phyloP scores from a whole-genome alignment of 139 green algal species.

The Closterium sp. region DNA sequence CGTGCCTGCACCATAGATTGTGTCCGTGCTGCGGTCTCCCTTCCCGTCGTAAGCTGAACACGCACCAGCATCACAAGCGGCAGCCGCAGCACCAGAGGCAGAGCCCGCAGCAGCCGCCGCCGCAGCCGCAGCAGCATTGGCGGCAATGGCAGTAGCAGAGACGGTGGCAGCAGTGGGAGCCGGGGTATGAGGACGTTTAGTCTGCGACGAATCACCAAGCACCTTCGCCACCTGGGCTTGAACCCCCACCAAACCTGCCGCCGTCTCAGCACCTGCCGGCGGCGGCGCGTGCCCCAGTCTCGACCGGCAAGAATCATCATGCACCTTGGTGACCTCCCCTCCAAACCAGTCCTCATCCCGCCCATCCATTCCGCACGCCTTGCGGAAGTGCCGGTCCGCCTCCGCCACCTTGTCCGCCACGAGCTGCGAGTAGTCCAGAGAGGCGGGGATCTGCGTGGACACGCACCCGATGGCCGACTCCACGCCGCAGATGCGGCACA shows the following conservation, averaged over 20 bases:
- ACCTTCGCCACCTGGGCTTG: too few species aligned
- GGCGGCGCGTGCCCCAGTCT: not conserved
- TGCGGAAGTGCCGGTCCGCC: not conserved
- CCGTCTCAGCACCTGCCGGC: not conserved
- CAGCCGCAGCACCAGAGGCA: not conserved
- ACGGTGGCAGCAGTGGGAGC: not conserved
- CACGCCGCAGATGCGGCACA: conserved; percentile 20
- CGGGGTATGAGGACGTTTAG: not conserved
- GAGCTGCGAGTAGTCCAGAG: not conserved
- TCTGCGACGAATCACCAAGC: too few species aligned
- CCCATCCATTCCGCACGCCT: not conserved
- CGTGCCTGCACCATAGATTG: not conserved
- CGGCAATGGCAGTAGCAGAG: not conserved
- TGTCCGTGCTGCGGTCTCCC: not conserved
- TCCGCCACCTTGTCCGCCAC: not conserved
- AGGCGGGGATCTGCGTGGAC: not conserved
- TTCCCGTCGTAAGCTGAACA: not conserved
- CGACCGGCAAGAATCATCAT: not conserved
- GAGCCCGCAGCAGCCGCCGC: not conserved
- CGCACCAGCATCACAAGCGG: not conserved
- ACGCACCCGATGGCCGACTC: not conserved
- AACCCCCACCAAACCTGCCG: too few species aligned
- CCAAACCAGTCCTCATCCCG: not conserved
- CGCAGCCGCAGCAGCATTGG: not conserved
- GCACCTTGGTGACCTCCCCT: not conserved